Conservation (phyloP, 2,329 filamentous ascomycete genomes). For the Stenocarpella maydis region DNA sequence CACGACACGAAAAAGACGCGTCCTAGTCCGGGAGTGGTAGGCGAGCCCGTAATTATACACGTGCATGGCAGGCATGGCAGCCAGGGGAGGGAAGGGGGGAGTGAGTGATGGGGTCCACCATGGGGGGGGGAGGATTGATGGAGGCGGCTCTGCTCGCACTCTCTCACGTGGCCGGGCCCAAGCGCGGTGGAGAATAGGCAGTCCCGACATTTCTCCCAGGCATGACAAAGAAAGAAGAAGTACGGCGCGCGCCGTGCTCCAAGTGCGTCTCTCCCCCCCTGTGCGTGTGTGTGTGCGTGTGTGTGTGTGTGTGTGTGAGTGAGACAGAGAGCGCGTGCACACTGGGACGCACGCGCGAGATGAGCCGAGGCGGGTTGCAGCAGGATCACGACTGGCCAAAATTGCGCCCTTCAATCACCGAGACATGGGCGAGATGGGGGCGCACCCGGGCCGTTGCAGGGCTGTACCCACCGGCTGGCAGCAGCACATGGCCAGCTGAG, state of each 20-base stretch:
- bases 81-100: neutral
- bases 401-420: conserved; percentile 24
- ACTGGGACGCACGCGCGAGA: conserved; percentile 2
- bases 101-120: neutral
- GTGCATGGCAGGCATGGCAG: conserved; percentile 5
- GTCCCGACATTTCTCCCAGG: conserved; percentile 1
- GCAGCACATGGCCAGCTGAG: neutral
- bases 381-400: neutral
- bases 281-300: neutral
- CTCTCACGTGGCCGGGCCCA: conserved; percentile 20
- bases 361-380: conserved; percentile 7
- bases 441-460: conserved; percentile 7
- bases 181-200: conserved; percentile 4
- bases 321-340: neutral
- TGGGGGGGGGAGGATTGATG: neutral
- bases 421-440: conserved; percentile 22
- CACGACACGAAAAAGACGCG: neutral
- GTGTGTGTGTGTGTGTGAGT: neutral
- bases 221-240: neutral
- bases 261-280: too few relatives aligned
- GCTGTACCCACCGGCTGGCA: neutral
- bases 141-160: conserved; percentile 17
- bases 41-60: conserved; percentile 19
- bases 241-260: neutral
- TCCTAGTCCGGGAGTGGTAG: conserved; percentile 19